Evolutionary conservation across 805 yeast genomes (phyloP).

Genomic region (Suhomyces sp.): DNA sequence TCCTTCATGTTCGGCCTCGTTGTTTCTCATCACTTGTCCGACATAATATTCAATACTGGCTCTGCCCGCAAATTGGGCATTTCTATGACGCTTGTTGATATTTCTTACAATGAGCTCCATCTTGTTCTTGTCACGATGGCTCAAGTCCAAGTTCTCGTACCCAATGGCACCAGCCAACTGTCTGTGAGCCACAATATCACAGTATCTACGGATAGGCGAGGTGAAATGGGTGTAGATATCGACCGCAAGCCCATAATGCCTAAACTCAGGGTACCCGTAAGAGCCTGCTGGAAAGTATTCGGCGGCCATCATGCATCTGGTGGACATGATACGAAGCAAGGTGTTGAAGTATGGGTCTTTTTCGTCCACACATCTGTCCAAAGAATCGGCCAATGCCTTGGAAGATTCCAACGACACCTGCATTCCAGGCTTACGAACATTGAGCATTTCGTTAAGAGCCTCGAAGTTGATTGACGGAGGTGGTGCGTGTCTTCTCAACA

Average conservation of each 20-base stretch:
- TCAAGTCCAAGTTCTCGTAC: conserved; percentile 76
- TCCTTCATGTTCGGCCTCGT: conserved; percentile 79
- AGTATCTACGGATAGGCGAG: conserved; percentile 95
- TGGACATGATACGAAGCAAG: conserved; percentile 90
- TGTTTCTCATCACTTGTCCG: conserved; percentile 93
- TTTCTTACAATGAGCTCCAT: conserved; percentile 87
- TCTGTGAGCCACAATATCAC: conserved; percentile 96
- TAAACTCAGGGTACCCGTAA: conserved; percentile 84
- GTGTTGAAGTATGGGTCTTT: conserved; percentile 91
- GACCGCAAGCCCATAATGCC: conserved; percentile 96
- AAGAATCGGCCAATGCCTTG: conserved; percentile 86
- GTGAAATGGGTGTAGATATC: conserved; percentile 98
- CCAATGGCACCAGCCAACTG: conserved; percentile 98
- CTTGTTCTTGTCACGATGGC: conserved; percentile 83
- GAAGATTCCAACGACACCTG: conserved; percentile 79
- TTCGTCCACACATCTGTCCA: conserved; percentile 82
- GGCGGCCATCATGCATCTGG: conserved; percentile 99
- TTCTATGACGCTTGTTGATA: conserved; percentile 90
- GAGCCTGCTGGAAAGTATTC: conserved; percentile 93
- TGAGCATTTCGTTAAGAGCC: conserved; percentile 79
- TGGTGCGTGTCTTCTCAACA: conserved; percentile 96
- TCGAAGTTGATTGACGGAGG: conserved; percentile 96
- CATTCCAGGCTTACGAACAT: conserved; percentile 69
- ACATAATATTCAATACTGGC: conserved; percentile 97
- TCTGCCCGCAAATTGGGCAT: conserved; percentile 98